A percentile compares a stretch with the other conserved stretches of the same genome.
Evolutionary conservation across 768 basidiomycete species (phyloP).

Genomic region (Boletus speciosus): DNA sequence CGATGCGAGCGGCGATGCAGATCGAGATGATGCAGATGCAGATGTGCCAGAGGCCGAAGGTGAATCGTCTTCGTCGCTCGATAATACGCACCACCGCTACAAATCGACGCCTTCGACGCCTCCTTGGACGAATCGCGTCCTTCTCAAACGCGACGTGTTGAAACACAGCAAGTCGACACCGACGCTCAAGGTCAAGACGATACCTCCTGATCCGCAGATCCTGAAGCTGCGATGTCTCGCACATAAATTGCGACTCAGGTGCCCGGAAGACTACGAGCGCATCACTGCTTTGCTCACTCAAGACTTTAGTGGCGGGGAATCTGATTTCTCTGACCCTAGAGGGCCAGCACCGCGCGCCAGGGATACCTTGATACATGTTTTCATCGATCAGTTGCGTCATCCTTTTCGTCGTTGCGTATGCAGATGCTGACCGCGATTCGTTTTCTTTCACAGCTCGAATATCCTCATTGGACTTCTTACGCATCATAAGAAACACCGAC

Average conservation of each 20-base stretch:
- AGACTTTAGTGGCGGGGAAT: slow-evolving; percentile 34
- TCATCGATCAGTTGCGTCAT: slow-evolving; percentile 43
- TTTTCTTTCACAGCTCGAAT: slow-evolving; percentile 57
- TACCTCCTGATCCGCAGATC: slow-evolving; percentile 45
- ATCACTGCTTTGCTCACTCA: slow-evolving; percentile 32
- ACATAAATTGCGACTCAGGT: slow-evolving; percentile 51
- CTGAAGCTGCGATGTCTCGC: slow-evolving; percentile 53
- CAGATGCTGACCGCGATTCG: slow-evolving; percentile 7
- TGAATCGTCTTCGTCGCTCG: slow-evolving; percentile 31
- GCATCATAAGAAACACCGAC: slow-evolving; percentile 56
- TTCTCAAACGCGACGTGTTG: slow-evolving; percentile 25
- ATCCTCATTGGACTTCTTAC: slow-evolving; percentile 82
- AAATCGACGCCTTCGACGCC: slow-evolving; percentile 32
- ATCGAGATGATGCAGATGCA: slow-evolving; percentile 18
- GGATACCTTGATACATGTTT: slow-evolving; percentile 38
- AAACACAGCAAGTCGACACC: slow-evolving; percentile 49
- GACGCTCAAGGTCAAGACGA: slow-evolving; percentile 36
- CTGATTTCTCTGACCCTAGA: slow-evolving; percentile 34
- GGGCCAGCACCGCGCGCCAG: slow-evolving; percentile 31
- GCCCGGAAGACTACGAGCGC: slow-evolving; percentile 47
- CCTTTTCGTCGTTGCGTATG: background rate
- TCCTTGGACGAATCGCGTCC: slow-evolving; percentile 21
- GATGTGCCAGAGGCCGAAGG: slow-evolving; percentile 18
- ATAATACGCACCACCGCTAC: slow-evolving; percentile 15
- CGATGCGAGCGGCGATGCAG: slow-evolving; percentile 27